Conservation (phyloP, 192 early-diverging fungal species). For the Phycomyces nitens region DNA sequence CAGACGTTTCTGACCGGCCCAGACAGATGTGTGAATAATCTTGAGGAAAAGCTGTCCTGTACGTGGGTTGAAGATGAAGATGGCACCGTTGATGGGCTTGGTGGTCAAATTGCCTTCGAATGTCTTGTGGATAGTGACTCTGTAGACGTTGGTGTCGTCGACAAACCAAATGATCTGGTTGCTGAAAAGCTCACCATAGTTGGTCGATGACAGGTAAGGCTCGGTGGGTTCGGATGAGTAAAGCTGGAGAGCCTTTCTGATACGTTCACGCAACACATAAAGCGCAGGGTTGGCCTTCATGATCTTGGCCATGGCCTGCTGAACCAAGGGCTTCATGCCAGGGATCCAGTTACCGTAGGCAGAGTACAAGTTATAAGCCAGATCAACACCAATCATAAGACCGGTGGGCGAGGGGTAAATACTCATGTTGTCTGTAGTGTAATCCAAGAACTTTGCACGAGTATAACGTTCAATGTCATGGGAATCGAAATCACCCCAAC, state of each 20-base stretch:
- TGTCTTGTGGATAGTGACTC: slow-evolving; percentile 99
- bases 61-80: slow-evolving; percentile 98
- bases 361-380: slow-evolving; percentile 91
- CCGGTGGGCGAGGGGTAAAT: slow-evolving; percentile 99
- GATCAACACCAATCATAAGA: slow-evolving; percentile 94
- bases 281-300: slow-evolving; percentile 99
- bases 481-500: slow-evolving; percentile 99
- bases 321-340: slow-evolving; percentile 96
- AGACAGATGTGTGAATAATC: slow-evolving; percentile 99
- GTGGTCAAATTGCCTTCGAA: slow-evolving; percentile 99
- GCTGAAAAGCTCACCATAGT: slow-evolving; percentile 95
- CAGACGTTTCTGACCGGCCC: slow-evolving; percentile 98
- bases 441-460: slow-evolving; percentile 96
- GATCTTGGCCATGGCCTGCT: slow-evolving; percentile 98
- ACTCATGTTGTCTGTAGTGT: slow-evolving; percentile 97
- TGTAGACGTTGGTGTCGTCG: slow-evolving; percentile 99
- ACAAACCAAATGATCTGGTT: slow-evolving; percentile 99
- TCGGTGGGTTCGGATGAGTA: slow-evolving; percentile 99
- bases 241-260: slow-evolving; percentile 96
- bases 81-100: slow-evolving; percentile 99
- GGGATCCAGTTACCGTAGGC: slow-evolving; percentile 99
- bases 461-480: slow-evolving; percentile 99
- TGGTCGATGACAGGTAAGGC: slow-evolving; percentile 92
- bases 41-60: slow-evolving; percentile 98
- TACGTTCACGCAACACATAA: slow-evolving; percentile 96